Evolutionary conservation across 164 flowering plant genomes (phyloP), one percentile per base, ranked within the genome.

Genomic region (Saururus chinensis): DNA sequence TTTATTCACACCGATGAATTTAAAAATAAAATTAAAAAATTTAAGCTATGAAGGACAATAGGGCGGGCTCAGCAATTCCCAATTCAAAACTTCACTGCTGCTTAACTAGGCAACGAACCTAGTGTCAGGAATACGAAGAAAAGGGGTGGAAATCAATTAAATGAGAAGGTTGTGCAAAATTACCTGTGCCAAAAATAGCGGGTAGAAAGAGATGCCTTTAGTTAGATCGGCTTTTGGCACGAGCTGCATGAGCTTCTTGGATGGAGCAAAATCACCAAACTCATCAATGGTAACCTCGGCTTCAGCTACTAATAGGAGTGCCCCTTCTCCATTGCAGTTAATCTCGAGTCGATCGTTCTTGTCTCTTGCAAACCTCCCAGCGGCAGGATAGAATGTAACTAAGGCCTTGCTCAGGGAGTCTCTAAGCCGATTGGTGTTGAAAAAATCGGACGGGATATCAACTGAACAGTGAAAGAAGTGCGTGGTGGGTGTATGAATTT

Each of bases 321-420:
- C 64, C 5, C 67, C 67, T 19, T 48, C 48, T 1, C 56, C 67
- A 37, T 60, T 60, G 58, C 69, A 66, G 59, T 53, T 22, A 40
- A 66, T 60, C 41, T 53, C 63, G 12, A 24, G 8, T n/a, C 63
- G 51, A 19, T 57, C 63, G 23, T 37, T 51, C 22, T 53, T 23
- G 10, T 19, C 63, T 23, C 30, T 51, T 25, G 21, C 16, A 35
- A 66, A 42, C 30, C 63, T 60, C 9, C 69, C 69, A 17, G 69
- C 69, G 8, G 60, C 8, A 4, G 69, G 64, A 23, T 59, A 66
- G 59, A 59, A 66, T 5, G 24, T 21, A 12, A 60, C 64, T 1
- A 60, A 57, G 21, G 63, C 53, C 23, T 53, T n/a, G 58, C 63
- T 59, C 40, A 66, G 63, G 0, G 69, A 21, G 9, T 19, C 20